Percentiles rank a stretch among this genome's conserved stretches.
These are phyloP conservation scores for Mortierella sp. DNA, from an alignment of 371 early-diverging fungal genomes.

Conservation along the genomic window DNA sequence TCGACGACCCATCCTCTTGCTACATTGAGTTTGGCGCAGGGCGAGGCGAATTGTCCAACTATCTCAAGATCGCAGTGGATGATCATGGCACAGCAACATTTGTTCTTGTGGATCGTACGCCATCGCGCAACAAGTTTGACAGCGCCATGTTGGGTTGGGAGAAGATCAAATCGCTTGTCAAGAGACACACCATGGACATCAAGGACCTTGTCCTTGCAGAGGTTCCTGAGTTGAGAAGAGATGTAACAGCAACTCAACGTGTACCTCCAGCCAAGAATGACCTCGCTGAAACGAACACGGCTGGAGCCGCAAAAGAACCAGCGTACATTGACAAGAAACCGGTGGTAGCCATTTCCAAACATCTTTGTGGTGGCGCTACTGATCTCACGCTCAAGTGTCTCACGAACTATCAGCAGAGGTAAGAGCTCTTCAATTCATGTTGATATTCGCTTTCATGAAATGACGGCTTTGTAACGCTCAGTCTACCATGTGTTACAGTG, in stretches of 20 bases:
- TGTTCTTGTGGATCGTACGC: slow-evolving; percentile 82
- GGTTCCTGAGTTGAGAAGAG: slow-evolving; percentile 41
- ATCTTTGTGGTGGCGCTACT: slow-evolving; percentile 94
- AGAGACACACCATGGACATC: slow-evolving; percentile 83
- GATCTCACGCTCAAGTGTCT: slow-evolving; percentile 87
- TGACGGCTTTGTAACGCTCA: not conserved
- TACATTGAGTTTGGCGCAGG: slow-evolving; percentile 91
- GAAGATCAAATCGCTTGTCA: slow-evolving; percentile 57
- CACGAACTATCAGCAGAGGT: slow-evolving; percentile 62
- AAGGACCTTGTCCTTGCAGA: slow-evolving; percentile 75
- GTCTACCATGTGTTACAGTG: slow-evolving; percentile 18
- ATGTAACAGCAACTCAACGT: slow-evolving; percentile 42
- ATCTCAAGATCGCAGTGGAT: slow-evolving; percentile 69
- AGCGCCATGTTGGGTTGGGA: slow-evolving; percentile 29
- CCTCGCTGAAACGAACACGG: not conserved
- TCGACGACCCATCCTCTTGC: slow-evolving; percentile 63
- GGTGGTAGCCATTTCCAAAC: slow-evolving; percentile 85
- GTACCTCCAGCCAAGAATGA: slow-evolving; percentile 27
- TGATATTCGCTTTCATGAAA: not conserved
- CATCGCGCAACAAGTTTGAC: slow-evolving; percentile 75
- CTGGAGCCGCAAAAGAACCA: slow-evolving; percentile 5
- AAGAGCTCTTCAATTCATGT: not conserved
- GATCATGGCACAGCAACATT: slow-evolving; percentile 67
- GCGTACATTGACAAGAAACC: slow-evolving; percentile 50
- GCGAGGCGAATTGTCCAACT: slow-evolving; percentile 71